Conservation (phyloP, 2,329 filamentous ascomycete genomes). For the Acarospora socialis region DNA sequence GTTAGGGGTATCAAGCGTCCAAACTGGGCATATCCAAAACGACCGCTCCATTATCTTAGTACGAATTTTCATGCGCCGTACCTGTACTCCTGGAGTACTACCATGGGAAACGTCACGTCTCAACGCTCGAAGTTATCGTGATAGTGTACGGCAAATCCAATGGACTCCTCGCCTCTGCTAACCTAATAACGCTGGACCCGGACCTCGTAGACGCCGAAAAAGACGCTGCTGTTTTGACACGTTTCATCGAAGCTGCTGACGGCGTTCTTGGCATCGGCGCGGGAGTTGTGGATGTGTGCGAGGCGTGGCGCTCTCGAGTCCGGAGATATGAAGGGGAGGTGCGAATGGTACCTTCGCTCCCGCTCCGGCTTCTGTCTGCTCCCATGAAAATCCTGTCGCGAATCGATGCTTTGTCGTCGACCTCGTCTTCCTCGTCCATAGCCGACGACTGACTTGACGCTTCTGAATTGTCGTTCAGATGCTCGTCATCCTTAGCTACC, state of each 20-base stretch:
- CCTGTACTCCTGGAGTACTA: too few relatives aligned
- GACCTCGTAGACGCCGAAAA: constrained; percentile 1
- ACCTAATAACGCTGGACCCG: constrained; percentile 11
- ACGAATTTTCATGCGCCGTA: too few relatives aligned
- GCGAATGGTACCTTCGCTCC: too few relatives aligned
- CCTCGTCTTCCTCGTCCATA: neutral
- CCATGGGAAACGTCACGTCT: too few relatives aligned
- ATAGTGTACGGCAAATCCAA: constrained; percentile 10
- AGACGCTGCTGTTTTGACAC: constrained; percentile 21
- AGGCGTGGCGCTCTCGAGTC: constrained; percentile 7
- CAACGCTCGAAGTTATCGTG: too few relatives aligned
- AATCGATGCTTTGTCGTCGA: too few relatives aligned
- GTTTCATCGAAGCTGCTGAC: constrained; percentile 24
- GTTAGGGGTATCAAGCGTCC: too few relatives aligned
- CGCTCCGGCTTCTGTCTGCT: too few relatives aligned
- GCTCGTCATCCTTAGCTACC: constrained; percentile 1
- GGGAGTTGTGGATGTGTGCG: constrained; percentile 13
- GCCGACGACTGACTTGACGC: constrained; percentile 1
- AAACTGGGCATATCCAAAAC: too few relatives aligned
- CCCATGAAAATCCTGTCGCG: too few relatives aligned
- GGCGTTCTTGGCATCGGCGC: constrained; percentile 17
- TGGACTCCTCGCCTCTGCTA: constrained; percentile 8
- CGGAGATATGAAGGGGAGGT: constrained; percentile 8
- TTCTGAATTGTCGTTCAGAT: too few relatives aligned
- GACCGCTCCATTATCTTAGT: too few relatives aligned